Evolutionary conservation across 2,329 filamentous ascomycete species (phyloP).

Genomic region (Calonectria hawksworthii): DNA sequence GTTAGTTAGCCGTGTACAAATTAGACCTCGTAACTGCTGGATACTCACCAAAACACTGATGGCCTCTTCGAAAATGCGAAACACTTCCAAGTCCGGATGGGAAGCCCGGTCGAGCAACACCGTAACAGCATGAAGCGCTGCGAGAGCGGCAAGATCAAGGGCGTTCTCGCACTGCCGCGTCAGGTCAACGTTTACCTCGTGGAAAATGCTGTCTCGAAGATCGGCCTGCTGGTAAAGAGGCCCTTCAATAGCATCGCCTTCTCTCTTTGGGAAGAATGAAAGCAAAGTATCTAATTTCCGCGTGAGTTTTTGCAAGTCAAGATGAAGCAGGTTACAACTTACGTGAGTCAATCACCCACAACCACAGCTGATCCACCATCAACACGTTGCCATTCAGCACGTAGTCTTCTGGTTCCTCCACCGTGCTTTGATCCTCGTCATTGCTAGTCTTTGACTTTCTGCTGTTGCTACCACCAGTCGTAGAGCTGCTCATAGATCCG

Average conservation of each 20-base stretch:
- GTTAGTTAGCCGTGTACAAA: not conserved
- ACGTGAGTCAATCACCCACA: slow-evolving; percentile 70
- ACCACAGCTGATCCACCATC: slow-evolving; percentile 78
- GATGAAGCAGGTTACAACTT: slow-evolving; percentile 32
- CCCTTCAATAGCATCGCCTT: slow-evolving; percentile 67
- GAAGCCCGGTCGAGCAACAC: slow-evolving; percentile 72
- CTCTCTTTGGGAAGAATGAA: slow-evolving; percentile 69
- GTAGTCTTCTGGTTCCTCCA: slow-evolving; percentile 53
- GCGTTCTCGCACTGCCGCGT: slow-evolving; percentile 74
- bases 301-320: not conserved
- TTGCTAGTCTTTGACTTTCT: slow-evolving; percentile 47
- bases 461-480: slow-evolving; percentile 44
- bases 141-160: slow-evolving; percentile 73
- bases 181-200: slow-evolving; percentile 75
- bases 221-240: slow-evolving; percentile 72
- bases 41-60: slow-evolving; percentile 70
- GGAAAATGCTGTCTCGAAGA: slow-evolving; percentile 74
- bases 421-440: slow-evolving; percentile 42
- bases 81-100: slow-evolving; percentile 73
- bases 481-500: slow-evolving; percentile 46
- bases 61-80: slow-evolving; percentile 76
- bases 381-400: slow-evolving; percentile 69
- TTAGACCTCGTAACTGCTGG: accelerated
- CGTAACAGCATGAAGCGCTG: slow-evolving; percentile 72
- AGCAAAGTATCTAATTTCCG: slow-evolving; percentile 59